Evolutionary conservation across 305 asterid species (phyloP), one percentile per base, ranked within the genome.

Genomic region (Striga hermonthica): DNA sequence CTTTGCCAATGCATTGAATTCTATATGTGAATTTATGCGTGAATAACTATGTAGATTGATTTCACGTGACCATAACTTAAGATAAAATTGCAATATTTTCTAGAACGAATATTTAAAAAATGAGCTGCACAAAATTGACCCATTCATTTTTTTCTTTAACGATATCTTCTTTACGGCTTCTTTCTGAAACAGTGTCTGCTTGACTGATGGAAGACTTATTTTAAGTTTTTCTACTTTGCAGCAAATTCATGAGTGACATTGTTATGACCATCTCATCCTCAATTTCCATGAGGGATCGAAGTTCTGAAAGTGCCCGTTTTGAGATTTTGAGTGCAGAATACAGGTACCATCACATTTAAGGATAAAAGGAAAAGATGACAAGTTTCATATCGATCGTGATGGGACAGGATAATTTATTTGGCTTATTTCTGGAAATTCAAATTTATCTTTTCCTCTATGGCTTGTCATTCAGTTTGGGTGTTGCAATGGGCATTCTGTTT

Each of bases 281-380:
- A 67, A 80, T 79, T 72, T 76, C 95, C 63, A 74, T 75, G 61
- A 80, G 99, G 75, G 98, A 91, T 63, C 86, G 98, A 66, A 86
- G 86, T 66, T 85, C 98, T 60, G 99, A 94, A 71, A 68, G 95
- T 83, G 99, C 98, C 67, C 98, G 89, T 64, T 91, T 94, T 84
- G 99, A 94, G 74, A 76, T 94, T 61, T 74, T 94, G 81, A 84
- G 82, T 55, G 86, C 99, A 65, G 86, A 82, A 48, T 82, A 84
- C 92, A 93, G 99, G 99, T 93, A 70, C 60, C 9, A 35, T 65
- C 49, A 69, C 55, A 52, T 11, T 10, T 39, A 49, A 31, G 47
- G 31, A 22, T 22, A 22, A 22, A 22, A 22, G 2, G 31, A 15
- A 45, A 49, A 57, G 35, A 56, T 53, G 22, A 22, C 31, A 22